These are phyloP conservation scores for Lachancea fermentati DNA, from an alignment of 805 yeast genomes.

Conservation along the genomic window DNA sequence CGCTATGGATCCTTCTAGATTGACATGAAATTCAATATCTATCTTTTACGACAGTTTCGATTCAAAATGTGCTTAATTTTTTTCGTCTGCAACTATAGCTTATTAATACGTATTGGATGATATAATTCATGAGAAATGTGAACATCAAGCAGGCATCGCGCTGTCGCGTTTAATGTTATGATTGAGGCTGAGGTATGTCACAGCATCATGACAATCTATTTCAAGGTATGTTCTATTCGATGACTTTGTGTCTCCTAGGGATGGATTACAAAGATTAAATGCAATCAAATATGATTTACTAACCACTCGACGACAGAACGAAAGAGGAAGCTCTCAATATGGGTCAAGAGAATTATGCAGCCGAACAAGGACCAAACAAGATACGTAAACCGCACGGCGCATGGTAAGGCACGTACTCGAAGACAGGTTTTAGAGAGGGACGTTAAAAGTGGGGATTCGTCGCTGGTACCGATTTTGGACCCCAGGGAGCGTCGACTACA, in stretches of 20 bases:
- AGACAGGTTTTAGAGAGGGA: background rate
- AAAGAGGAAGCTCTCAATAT: conserved; percentile 27
- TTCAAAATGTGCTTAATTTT: too few relatives aligned
- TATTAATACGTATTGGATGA: too few relatives aligned
- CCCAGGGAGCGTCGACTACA: background rate
- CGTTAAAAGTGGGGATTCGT: background rate
- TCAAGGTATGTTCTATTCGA: conserved; percentile 12
- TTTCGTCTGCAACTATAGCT: too few relatives aligned
- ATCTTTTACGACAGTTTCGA: too few relatives aligned
- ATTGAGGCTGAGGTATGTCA: too few relatives aligned
- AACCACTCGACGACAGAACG: conserved; percentile 11
- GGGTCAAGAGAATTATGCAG: conserved; percentile 32
- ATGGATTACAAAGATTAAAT: background rate
- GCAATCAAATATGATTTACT: background rate
- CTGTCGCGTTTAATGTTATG: too few relatives aligned
- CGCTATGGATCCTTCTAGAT: too few relatives aligned
- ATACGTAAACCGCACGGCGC: background rate
- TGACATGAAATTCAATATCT: too few relatives aligned
- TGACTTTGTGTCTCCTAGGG: too few relatives aligned
- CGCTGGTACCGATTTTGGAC: background rate
- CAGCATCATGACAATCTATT: conserved; percentile 17
- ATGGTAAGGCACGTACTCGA: background rate
- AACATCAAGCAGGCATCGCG: too few relatives aligned
- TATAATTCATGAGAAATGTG: too few relatives aligned
- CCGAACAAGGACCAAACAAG: conserved; percentile 16